Percentiles rank a stretch among this genome's conserved stretches.
These are phyloP conservation scores for Verticillium klebahnii DNA, from an alignment of 2,329 filamentous ascomycete genomes.

Conservation along the genomic window DNA sequence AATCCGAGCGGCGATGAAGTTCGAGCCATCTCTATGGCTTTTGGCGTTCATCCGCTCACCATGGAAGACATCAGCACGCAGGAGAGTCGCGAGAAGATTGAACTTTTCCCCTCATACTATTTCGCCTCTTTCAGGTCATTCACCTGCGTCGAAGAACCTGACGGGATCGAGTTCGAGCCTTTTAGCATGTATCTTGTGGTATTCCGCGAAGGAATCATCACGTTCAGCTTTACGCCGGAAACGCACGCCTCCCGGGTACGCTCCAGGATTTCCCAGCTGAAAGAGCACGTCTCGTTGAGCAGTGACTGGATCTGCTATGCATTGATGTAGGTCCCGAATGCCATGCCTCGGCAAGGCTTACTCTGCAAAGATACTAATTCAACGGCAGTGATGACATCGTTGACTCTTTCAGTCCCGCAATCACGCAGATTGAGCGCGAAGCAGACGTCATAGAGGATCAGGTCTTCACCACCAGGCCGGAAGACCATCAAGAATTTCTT, in stretches of 20 bases:
- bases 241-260: constrained; percentile 84
- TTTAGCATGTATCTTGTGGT: constrained; percentile 97
- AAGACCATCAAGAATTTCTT: constrained; percentile 84
- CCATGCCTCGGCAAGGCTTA: not conserved
- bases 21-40: constrained; percentile 83
- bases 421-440: constrained; percentile 79
- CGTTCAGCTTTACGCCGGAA: constrained; percentile 88
- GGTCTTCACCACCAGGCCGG: constrained; percentile 85
- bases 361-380: not conserved
- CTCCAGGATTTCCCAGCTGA: constrained; percentile 84
- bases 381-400: constrained; percentile 83
- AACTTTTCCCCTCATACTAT: constrained; percentile 96
- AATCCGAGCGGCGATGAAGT: constrained; percentile 87
- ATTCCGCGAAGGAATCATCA: constrained; percentile 90
- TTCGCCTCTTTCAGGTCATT: constrained; percentile 98
- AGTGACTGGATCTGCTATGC: constrained; percentile 99
- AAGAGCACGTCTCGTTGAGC: constrained; percentile 91
- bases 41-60: constrained; percentile 91
- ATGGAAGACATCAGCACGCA: constrained; percentile 95
- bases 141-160: constrained; percentile 70
- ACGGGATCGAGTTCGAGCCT: constrained; percentile 81
- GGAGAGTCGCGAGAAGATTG: constrained; percentile 96
- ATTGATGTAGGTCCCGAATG: constrained; percentile 66
- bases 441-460: constrained; percentile 93
- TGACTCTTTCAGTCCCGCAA: constrained; percentile 87